Evolutionary conservation across 768 basidiomycete species (phyloP), one percentile per base, ranked within the genome.

Genomic region (Grammothele lineata): DNA sequence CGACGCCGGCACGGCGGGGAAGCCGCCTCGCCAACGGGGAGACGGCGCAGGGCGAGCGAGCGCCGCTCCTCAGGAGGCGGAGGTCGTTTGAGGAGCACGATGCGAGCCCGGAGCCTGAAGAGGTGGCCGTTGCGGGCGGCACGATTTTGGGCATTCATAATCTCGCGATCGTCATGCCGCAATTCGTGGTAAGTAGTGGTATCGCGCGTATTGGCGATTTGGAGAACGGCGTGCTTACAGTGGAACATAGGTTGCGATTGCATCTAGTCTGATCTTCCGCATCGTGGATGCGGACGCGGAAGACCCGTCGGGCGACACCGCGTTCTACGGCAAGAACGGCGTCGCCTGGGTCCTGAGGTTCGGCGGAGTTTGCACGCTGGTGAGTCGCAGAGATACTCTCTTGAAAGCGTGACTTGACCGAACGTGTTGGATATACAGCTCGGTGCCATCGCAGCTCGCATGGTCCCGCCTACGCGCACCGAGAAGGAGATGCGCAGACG

Each of bases 71-170:
- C 10, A 73, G 77, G 3, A 76, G 80, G 42, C 72, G 74, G 26
- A 77, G 80, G 15, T 82, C 83, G 14, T 74, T 71, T 48, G 73
- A 80, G 30, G 77, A 75, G 26, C 68, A 78, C 27, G 64, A 64
- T 35, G 55, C 61, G 5, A 69, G 68, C 17, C 70, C 66, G 18
- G 63, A 59, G 23, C 33, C 24, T 9, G 64, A 73, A 22, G 57
- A 65, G 4, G 67, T 73, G 32, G 77, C 81, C 18, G 71, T 85
- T 38, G 85, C 88, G 2, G 93, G 92, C 15, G 93, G 93, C 8
- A 96, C 94, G 1, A 83, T 95, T 32, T 76, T 96, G 34, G 94
- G 94, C 3, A 92, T 97, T 33, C 94, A 97, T 61, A 97, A 97
- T 61, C 73, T 97, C 15, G 89, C 94, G 4, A 92, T 97, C 50